Evolutionary conservation across 108 stramenopile genomes (phyloP).

Genomic region (Cyclostephanos tholiformis): DNA sequence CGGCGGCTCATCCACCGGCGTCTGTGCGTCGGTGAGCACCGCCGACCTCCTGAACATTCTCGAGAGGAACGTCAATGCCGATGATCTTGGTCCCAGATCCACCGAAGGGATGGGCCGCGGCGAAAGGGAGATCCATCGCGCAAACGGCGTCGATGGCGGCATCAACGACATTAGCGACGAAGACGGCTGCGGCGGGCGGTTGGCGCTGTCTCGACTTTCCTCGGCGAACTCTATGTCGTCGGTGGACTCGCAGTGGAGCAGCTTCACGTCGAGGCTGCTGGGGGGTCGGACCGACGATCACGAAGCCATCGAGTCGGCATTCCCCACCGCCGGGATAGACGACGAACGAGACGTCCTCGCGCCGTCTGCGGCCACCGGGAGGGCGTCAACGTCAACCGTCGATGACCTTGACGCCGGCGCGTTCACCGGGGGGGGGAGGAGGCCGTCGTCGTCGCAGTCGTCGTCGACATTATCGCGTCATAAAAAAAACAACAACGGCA

Average conservation of each 20-base stretch:
- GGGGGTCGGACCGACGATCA: background rate
- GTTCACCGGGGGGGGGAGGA: background rate
- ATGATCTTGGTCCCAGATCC: too few species aligned
- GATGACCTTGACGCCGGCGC: background rate
- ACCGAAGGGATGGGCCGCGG: too few species aligned
- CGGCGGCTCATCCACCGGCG: too few species aligned
- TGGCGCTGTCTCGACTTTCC: too few species aligned
- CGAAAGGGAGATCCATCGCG: too few species aligned
- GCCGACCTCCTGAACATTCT: conserved; percentile 21
- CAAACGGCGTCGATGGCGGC: background rate
- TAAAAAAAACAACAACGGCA: too few species aligned
- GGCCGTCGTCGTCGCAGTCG: too few species aligned
- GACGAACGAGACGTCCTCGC: background rate
- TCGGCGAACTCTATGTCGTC: too few species aligned
- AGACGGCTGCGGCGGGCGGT: background rate
- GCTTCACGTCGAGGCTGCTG: conserved; percentile 1
- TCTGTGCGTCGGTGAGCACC: conserved; percentile 10
- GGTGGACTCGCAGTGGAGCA: too few species aligned
- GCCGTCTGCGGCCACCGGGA: background rate
- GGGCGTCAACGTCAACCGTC: background rate
- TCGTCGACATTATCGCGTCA: too few species aligned
- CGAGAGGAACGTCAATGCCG: conserved; percentile 7
- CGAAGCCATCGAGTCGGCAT: background rate
- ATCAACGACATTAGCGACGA: background rate
- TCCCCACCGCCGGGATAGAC: background rate